These are phyloP conservation scores for Fraxinus pennsylvanica DNA, from an alignment of 257 asterid genomes.

Conservation along the genomic window DNA sequence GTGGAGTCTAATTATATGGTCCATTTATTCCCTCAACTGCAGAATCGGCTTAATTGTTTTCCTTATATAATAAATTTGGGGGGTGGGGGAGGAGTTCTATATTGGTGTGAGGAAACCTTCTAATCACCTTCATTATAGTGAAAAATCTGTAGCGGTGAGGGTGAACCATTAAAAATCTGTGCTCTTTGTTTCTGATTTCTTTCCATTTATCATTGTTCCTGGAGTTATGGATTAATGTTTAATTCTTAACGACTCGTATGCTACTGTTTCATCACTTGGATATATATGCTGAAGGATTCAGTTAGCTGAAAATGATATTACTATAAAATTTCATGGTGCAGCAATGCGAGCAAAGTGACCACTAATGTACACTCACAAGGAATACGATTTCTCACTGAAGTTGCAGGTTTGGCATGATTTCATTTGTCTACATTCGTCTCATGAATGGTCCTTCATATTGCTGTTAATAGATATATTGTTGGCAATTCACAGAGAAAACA, in stretches of 20 bases:
- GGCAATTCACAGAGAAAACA: constrained; percentile 38
- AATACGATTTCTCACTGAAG: constrained; percentile 73
- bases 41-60: not conserved
- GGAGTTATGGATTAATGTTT: not conserved
- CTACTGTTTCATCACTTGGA: not conserved
- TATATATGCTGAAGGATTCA: not conserved
- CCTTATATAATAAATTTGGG: not conserved
- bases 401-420: constrained; percentile 52
- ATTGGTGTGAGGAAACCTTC: not conserved
- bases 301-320: constrained; percentile 13
- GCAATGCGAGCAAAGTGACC: constrained; percentile 82
- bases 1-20: not conserved
- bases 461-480: constrained; percentile 10
- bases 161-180: not conserved
- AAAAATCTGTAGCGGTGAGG: not conserved
- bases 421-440: not conserved
- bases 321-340: constrained; percentile 31
- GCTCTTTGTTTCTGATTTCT: not conserved
- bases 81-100: not conserved
- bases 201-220: not conserved
- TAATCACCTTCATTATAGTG: not conserved
- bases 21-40: not conserved
- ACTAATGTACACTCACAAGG: constrained; percentile 86
- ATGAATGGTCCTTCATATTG: constrained; percentile 1
- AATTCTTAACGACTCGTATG: not conserved